phyloP scores from a whole-genome alignment of 2,329 filamentous ascomycete species.

The Diaporthe amygdali region DNA sequence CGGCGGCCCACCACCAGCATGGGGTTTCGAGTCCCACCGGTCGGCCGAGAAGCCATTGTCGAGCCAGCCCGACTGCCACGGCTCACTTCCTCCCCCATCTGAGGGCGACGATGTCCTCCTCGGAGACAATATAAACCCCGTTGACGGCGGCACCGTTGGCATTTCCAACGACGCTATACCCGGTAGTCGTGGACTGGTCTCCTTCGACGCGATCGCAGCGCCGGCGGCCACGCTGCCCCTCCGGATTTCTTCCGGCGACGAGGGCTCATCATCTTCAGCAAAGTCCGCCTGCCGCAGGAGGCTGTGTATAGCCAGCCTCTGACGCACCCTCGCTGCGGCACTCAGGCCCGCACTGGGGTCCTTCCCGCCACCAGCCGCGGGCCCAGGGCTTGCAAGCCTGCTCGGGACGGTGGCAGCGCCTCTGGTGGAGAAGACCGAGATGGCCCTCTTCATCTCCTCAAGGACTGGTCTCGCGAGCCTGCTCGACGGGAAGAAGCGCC shows the following conservation, averaged over 20 bases:
- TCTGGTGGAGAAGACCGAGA: constrained; percentile 25
- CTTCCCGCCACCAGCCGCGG: constrained; percentile 1
- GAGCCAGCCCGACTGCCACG: constrained; percentile 16
- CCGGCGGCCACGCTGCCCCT: neutral
- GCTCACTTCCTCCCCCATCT: neutral
- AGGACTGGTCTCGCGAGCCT: constrained; percentile 33
- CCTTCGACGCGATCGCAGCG: neutral
- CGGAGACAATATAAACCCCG: neutral
- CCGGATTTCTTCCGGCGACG: neutral
- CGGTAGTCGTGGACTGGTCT: neutral
- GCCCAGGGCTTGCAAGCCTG: constrained; percentile 5
- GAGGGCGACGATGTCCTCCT: neutral
- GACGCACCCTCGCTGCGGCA: constrained; percentile 29
- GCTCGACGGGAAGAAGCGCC: constrained; percentile 33
- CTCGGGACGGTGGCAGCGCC: neutral
- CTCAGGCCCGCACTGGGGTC: constrained; percentile 22
- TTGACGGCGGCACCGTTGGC: neutral
- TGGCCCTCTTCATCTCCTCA: constrained; percentile 31
- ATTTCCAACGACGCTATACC: neutral
- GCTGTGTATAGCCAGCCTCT: constrained; percentile 36
- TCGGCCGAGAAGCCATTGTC: neutral
- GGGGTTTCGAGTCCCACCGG: neutral
- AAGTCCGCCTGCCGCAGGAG: constrained; percentile 34
- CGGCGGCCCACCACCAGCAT: neutral
- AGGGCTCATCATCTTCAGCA: constrained; percentile 30